Conservation (phyloP, 345 rosid species). For the Corchorus capsularis region DNA sequence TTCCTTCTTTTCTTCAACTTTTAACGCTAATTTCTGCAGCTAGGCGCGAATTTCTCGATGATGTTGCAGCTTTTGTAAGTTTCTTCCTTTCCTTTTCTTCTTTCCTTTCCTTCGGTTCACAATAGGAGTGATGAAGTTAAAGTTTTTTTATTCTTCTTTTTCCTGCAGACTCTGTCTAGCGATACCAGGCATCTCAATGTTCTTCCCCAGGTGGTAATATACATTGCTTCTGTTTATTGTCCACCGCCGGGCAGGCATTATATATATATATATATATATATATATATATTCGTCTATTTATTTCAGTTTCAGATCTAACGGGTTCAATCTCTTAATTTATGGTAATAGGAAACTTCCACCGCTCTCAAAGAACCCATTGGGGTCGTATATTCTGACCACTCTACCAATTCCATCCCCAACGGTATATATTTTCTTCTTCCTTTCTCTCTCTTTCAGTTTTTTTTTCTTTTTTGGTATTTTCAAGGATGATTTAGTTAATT, state of each 20-base stretch:
- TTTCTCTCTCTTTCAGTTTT: background rate
- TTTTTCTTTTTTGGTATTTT: conserved; percentile 19
- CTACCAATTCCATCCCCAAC: conserved; percentile 13
- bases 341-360: conserved; percentile 56
- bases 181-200: conserved; percentile 62
- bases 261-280: background rate
- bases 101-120: conserved; percentile 7
- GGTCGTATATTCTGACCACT: conserved; percentile 50
- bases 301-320: conserved; percentile 31
- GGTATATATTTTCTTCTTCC: background rate
- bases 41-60: conserved; percentile 66
- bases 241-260: background rate
- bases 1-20: background rate
- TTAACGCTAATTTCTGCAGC: conserved; percentile 43
- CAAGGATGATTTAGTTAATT: background rate
- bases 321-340: conserved; percentile 15
- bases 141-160: conserved; percentile 4
- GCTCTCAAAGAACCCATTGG: conserved; percentile 54
- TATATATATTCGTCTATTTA: background rate
- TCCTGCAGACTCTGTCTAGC: conserved; percentile 55
- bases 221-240: background rate
- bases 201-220: conserved; percentile 62
- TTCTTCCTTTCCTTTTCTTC: background rate
- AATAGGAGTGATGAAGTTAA: background rate
- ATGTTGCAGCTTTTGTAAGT: conserved; percentile 66